Base-by-base conservation (phyloP, 1,284 basidiomycete genomes). In the Cystobasidium pallidum region DNA sequence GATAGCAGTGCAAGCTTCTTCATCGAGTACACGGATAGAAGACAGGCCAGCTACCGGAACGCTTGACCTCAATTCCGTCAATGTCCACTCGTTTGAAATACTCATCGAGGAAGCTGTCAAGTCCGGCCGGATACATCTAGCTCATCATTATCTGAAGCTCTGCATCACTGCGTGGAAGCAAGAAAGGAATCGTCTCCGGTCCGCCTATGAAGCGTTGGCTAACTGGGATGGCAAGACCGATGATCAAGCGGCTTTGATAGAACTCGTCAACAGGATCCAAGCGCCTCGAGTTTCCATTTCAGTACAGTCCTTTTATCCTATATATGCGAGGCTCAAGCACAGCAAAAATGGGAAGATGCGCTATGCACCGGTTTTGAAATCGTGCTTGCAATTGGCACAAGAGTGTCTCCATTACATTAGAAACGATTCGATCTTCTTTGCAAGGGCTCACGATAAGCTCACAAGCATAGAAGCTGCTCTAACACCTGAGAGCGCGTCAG, bases 61-160 rank as follows among this genome's bases (percentile, higher is more conserved):
- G 8, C 30, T 71, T 1, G n/a, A 41, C 13, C 39, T 57, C 49
- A 15, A 11, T 24, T 30, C 59, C 2, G 49, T 71, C 45, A 71
- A 71, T 28, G 64, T 51, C 7, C 34, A 63, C 2, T 54, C 68
- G 11, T 71, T 64, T 21, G 30, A 55, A 32, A 1, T 64, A 11
- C 54, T 71, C 32, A 55, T 71, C 47, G 39, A 45, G 7, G 49
- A 11, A 34, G 58, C 68, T 0, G 17, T 64, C 26, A 19, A 30
- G 24, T 3, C 21, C 2, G 59, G 39, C 32, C 52, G 59, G 19
- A 49, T 49, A n/a, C 43, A 47, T 19, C 24, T 71, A 8, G 68
- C 68, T 8, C 59, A 57, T 45, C 68, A 71, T 26, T 71, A 71
- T 24, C 21, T 71, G 19, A 26, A 39, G 19, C 39, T 63, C 24